phyloP scores from a whole-genome alignment of 768 basidiomycete genomes.

The Suillus plorans region DNA sequence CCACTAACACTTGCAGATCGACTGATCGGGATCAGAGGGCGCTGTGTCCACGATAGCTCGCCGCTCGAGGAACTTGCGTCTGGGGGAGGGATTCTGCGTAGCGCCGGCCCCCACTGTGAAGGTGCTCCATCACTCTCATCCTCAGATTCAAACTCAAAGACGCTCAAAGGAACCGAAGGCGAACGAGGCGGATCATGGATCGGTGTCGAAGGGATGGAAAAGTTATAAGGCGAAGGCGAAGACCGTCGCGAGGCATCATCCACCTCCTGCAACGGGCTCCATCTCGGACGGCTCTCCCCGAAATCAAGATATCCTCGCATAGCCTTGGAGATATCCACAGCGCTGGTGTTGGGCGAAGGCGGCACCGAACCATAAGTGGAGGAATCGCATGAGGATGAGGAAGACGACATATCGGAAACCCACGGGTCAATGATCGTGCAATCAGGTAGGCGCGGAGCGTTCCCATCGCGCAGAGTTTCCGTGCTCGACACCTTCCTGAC shows the following conservation, averaged over 20 bases:
- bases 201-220: constrained; percentile 18
- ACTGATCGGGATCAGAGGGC: not conserved
- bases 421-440: constrained; percentile 8
- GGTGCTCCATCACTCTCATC: constrained; percentile 13
- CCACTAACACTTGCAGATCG: constrained; percentile 10
- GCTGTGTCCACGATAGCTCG: not conserved
- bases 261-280: constrained; percentile 5
- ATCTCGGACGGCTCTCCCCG: constrained; percentile 10
- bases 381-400: constrained; percentile 17
- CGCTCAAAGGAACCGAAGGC: constrained; percentile 11
- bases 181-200: constrained; percentile 18
- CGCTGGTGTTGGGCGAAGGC: constrained; percentile 18
- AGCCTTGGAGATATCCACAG: constrained; percentile 11
- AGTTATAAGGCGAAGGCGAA: constrained; percentile 24
- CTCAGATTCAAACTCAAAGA: constrained; percentile 13
- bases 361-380: constrained; percentile 19
- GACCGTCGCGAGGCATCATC: not conserved
- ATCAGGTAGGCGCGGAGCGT: constrained; percentile 16
- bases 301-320: constrained; percentile 10
- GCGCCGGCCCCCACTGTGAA: not conserved
- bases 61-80: not conserved
- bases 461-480: constrained; percentile 39
- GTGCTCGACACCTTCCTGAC: constrained; percentile 37
- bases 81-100: not conserved
- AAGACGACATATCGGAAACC: constrained; percentile 5